Conservation (phyloP, 2,329 filamentous ascomycete species). For the Myriosclerotinia curreyana region DNA sequence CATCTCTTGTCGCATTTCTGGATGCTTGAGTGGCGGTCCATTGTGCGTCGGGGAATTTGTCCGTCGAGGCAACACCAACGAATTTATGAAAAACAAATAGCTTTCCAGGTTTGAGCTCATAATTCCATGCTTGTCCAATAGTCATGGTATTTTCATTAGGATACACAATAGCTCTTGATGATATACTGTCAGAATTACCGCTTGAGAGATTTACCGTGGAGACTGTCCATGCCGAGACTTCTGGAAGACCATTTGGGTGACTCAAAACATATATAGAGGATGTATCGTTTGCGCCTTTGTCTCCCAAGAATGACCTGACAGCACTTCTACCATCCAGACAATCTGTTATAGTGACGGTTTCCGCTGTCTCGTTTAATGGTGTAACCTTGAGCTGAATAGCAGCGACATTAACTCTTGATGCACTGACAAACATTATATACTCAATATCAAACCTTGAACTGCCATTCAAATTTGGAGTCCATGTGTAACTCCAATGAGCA, state of each 20-base stretch:
- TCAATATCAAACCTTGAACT: slow-evolving; percentile 57
- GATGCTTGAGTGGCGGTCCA: slow-evolving; percentile 43
- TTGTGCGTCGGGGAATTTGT: slow-evolving; percentile 56
- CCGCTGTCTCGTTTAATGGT: slow-evolving; percentile 18
- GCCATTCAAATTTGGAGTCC: slow-evolving; percentile 40
- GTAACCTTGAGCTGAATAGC: slow-evolving; percentile 24
- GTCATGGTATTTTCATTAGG: slow-evolving; percentile 56
- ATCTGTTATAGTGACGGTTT: slow-evolving; percentile 54
- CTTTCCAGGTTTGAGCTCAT: slow-evolving; percentile 50
- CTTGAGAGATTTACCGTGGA: slow-evolving; percentile 44
- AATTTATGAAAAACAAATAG: slow-evolving; percentile 57
- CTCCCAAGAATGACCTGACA: slow-evolving; percentile 54
- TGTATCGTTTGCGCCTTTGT: slow-evolving; percentile 47
- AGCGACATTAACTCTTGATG: slow-evolving; percentile 24
- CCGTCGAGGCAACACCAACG: slow-evolving; percentile 59
- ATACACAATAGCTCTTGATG: slow-evolving; percentile 19
- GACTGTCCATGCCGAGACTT: slow-evolving; percentile 57
- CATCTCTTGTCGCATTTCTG: slow-evolving; percentile 39
- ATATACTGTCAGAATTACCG: slow-evolving; percentile 39
- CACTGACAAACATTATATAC: slow-evolving; percentile 44
- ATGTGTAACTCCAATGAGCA: slow-evolving; percentile 21
- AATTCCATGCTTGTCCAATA: slow-evolving; percentile 54
- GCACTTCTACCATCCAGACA: slow-evolving; percentile 61
- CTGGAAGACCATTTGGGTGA: slow-evolving; percentile 53
- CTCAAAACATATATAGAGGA: slow-evolving; percentile 57